Conservation (phyloP, 2,329 filamentous ascomycete genomes). For the Thelonectria rubi region DNA sequence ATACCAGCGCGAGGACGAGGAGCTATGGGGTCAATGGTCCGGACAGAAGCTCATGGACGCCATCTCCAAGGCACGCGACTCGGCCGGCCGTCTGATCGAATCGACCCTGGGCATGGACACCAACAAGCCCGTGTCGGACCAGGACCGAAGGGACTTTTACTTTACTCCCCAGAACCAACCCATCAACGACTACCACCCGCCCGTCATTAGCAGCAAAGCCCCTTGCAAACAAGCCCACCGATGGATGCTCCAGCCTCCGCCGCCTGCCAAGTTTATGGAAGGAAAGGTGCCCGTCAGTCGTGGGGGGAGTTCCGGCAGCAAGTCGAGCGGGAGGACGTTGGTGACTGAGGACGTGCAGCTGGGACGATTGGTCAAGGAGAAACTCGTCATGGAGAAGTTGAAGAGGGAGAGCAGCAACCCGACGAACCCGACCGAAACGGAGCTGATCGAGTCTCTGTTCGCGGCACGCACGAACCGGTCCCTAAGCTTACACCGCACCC, state of each 20-base stretch:
- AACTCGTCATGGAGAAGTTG: constrained; percentile 57
- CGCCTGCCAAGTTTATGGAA: constrained; percentile 89
- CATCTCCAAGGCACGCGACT: constrained; percentile 66
- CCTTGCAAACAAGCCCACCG: constrained; percentile 74
- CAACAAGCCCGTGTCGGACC: constrained; percentile 60
- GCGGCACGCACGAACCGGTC: constrained; percentile 45
- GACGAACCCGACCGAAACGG: constrained; percentile 54
- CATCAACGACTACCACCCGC: constrained; percentile 86
- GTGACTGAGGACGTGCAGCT: constrained; percentile 54
- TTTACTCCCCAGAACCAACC: constrained; percentile 71
- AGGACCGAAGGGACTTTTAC: constrained; percentile 69
- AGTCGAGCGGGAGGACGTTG: constrained; percentile 57
- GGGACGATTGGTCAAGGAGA: constrained; percentile 55
- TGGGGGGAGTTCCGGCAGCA: constrained; percentile 66
- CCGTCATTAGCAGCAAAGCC: constrained; percentile 80
- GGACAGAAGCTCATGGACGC: constrained; percentile 67
- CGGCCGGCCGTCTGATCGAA: constrained; percentile 63
- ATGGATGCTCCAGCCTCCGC: constrained; percentile 95
- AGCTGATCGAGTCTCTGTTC: constrained; percentile 56
- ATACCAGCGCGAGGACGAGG: constrained; percentile 89
- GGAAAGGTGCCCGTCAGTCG: constrained; percentile 78
- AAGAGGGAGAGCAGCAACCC: constrained; percentile 50
- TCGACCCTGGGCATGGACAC: constrained; percentile 57
- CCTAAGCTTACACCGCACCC: constrained; percentile 46
- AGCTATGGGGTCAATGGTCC: constrained; percentile 77